Conservation (phyloP, 2,329 filamentous ascomycete genomes). For the Chrysosphaeria jannelii region DNA sequence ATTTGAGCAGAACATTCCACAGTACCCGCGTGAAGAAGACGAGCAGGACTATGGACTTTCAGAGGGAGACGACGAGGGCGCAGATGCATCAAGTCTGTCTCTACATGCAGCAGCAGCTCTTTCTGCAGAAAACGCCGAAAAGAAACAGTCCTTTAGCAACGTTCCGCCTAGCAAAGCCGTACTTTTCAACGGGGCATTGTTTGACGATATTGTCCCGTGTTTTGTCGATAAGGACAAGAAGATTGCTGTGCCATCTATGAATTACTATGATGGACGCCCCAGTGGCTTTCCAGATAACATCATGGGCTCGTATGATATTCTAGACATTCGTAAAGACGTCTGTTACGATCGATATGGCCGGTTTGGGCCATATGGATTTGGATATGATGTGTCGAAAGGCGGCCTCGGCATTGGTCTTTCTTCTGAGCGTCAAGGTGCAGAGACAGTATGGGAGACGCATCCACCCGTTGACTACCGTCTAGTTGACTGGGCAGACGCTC, state of each 20-base stretch:
- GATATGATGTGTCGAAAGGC: conserved; percentile 50
- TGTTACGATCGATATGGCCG: conserved; percentile 85
- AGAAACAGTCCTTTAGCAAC: conserved; percentile 2
- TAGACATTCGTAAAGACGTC: conserved; percentile 54
- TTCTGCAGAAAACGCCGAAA: conserved; percentile 1
- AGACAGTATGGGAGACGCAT: conserved; percentile 43
- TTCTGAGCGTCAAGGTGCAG: conserved; percentile 54
- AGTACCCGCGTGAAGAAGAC: conserved; percentile 44
- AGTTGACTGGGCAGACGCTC: conserved; percentile 51
- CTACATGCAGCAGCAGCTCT: conserved; percentile 5
- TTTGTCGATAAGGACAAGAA: conserved; percentile 41
- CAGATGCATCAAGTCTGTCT: conserved; percentile 5
- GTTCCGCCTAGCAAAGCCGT: too few species aligned
- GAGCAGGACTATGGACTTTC: conserved; percentile 18
- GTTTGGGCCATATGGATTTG: conserved; percentile 67
- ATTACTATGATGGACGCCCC: conserved; percentile 49
- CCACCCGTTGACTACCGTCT: conserved; percentile 48
- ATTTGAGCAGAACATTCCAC: conserved; percentile 35
- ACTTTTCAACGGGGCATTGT: too few species aligned
- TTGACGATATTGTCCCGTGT: conserved; percentile 33
- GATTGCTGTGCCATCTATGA: conserved; percentile 35
- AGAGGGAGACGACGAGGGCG: conserved; percentile 1
- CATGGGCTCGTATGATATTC: conserved; percentile 58
- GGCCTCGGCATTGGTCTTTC: conserved; percentile 66
- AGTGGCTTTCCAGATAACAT: conserved; percentile 60